Percentiles rank a stretch among this genome's conserved stretches.
phyloP scores from a whole-genome alignment of 495 filamentous ascomycete genomes.

The Lepraria neglecta region DNA sequence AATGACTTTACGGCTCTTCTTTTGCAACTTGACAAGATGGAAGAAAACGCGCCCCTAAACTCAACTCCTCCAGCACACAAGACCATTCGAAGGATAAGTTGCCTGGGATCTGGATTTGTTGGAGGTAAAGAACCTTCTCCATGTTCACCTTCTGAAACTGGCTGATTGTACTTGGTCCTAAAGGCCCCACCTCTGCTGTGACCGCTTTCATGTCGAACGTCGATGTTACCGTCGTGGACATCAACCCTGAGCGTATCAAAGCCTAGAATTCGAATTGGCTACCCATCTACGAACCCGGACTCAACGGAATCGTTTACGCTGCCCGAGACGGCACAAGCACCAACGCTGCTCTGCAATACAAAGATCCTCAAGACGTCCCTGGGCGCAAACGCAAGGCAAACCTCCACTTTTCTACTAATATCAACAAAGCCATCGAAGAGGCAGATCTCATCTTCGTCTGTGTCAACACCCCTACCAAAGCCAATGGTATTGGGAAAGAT shows the following conservation, averaged over 20 bases:
- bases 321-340: slow-evolving; percentile 50
- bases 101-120: slow-evolving; percentile 23
- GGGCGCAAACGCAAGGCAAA: slow-evolving; percentile 36
- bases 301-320: slow-evolving; percentile 58
- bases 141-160: neutral
- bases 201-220: slow-evolving; percentile 23
- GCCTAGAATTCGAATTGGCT: slow-evolving; percentile 68
- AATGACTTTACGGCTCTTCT: neutral
- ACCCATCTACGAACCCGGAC: slow-evolving; percentile 71
- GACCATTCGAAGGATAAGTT: slow-evolving; percentile 15
- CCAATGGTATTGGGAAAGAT: slow-evolving; percentile 61
- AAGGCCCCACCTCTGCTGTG: slow-evolving; percentile 22
- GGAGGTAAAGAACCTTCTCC: slow-evolving; percentile 13
- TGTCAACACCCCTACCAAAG: slow-evolving; percentile 79
- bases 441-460: slow-evolving; percentile 74
- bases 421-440: slow-evolving; percentile 52
- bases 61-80: slow-evolving; percentile 10
- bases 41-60: neutral
- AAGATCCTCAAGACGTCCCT: neutral
- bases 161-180: neutral
- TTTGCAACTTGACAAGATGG: slow-evolving; percentile 1
- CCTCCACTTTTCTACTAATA: slow-evolving; percentile 65
- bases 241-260: slow-evolving; percentile 56
- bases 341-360: slow-evolving; percentile 5
- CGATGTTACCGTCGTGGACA: slow-evolving; percentile 57